Evolutionary conservation across 495 filamentous ascomycete species (phyloP).

Genomic region (Schizothecium vesticola): DNA sequence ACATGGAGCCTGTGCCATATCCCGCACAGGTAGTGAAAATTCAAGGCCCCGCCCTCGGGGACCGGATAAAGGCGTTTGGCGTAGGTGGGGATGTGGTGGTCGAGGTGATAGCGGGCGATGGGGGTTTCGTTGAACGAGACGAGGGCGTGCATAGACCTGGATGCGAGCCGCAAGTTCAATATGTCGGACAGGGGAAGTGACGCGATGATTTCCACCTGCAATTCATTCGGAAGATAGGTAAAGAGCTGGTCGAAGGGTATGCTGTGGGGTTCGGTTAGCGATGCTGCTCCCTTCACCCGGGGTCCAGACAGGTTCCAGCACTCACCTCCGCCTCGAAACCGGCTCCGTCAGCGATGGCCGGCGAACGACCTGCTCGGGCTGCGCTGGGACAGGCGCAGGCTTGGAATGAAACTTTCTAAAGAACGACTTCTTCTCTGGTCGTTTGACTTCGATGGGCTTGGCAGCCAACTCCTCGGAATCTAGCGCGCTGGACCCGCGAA

Average conservation of each 20-base stretch:
- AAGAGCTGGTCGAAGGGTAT: constrained; percentile 47
- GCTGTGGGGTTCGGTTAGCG: constrained; percentile 18
- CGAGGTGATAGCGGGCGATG: constrained; percentile 52
- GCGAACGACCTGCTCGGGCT: constrained; percentile 13
- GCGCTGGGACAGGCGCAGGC: not conserved
- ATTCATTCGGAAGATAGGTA: constrained; percentile 45
- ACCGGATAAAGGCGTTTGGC: constrained; percentile 48
- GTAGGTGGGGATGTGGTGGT: constrained; percentile 48
- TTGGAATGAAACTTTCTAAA: constrained; percentile 28
- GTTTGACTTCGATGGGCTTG: constrained; percentile 32
- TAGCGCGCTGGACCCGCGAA: constrained; percentile 29
- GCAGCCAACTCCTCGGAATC: constrained; percentile 18
- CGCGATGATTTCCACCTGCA: constrained; percentile 52
- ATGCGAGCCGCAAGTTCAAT: constrained; percentile 47
- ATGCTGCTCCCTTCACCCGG: not conserved
- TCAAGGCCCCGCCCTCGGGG: constrained; percentile 37
- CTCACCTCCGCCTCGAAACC: constrained; percentile 19
- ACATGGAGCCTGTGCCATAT: constrained; percentile 56
- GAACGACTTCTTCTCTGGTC: constrained; percentile 30
- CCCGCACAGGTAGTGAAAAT: constrained; percentile 52
- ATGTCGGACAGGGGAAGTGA: constrained; percentile 50
- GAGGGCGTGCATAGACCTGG: constrained; percentile 47
- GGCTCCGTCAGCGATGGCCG: constrained; percentile 20
- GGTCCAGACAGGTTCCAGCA: not conserved
- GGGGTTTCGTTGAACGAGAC: constrained; percentile 52